Conservation (phyloP, 2,329 filamentous ascomycete genomes). For the Alternaria novae-zelandiae region DNA sequence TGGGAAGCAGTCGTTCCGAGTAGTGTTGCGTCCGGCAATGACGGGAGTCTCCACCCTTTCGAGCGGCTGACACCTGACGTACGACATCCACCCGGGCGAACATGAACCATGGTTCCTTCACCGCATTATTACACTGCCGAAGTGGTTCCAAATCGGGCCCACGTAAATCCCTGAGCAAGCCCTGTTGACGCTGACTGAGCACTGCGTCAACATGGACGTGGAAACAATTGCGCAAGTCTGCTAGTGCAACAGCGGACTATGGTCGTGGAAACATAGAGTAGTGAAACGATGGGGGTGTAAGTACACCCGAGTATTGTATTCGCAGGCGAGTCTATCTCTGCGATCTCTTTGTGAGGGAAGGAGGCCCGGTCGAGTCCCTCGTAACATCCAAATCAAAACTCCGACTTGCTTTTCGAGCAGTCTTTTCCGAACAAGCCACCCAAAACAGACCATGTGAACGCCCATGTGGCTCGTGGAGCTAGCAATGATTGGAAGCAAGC, state of each 20-base stretch:
- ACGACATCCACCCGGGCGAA: background rate
- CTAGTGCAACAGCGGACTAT: background rate
- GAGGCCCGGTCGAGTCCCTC: background rate
- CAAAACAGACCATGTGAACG: slow-evolving; percentile 17
- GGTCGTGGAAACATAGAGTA: background rate
- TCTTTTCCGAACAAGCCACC: background rate
- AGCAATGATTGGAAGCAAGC: slow-evolving; percentile 15
- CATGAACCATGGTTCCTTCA: slow-evolving; percentile 16
- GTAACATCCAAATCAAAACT: slow-evolving; percentile 1
- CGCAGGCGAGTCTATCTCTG: slow-evolving; percentile 3
- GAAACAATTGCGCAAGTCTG: background rate
- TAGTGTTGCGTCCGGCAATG: slow-evolving; percentile 1
- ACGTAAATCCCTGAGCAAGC: background rate
- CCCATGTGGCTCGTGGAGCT: slow-evolving; percentile 27
- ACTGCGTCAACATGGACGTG: background rate
- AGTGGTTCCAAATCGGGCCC: slow-evolving; percentile 2
- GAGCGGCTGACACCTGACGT: slow-evolving; percentile 8
- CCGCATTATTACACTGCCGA: slow-evolving; percentile 13
- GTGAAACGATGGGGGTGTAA: background rate
- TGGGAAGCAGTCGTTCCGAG: background rate
- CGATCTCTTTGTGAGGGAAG: background rate
- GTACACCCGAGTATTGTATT: slow-evolving; percentile 1
- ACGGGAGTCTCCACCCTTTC: slow-evolving; percentile 1
- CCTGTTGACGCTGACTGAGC: background rate
- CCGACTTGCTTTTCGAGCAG: slow-evolving; percentile 6